phyloP scores from a whole-genome alignment of 1,284 basidiomycete genomes.

The Fomitiporia mediterranea region DNA sequence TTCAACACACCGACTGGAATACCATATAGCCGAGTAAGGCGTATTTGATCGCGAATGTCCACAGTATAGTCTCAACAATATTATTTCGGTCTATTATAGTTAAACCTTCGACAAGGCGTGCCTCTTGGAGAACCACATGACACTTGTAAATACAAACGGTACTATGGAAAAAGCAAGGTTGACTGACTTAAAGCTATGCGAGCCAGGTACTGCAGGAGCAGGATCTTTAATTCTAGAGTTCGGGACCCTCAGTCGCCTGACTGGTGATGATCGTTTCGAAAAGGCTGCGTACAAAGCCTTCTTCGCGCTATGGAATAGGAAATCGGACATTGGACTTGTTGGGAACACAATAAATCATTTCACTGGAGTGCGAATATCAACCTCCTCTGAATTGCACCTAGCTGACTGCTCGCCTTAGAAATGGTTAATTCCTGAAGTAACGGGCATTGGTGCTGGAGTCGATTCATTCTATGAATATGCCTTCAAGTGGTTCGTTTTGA shows the following conservation, averaged over 20 bases:
- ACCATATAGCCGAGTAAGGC: constrained; percentile 77
- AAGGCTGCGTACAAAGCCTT: constrained; percentile 80
- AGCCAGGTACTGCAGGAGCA: constrained; percentile 80
- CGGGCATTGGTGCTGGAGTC: constrained; percentile 85
- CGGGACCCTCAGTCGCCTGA: constrained; percentile 83
- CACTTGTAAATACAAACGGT: constrained; percentile 53
- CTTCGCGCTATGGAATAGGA: constrained; percentile 88
- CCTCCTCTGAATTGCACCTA: background rate
- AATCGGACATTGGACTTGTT: constrained; percentile 75
- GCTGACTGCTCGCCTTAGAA: constrained; percentile 9
- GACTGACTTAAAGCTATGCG: background rate
- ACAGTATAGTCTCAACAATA: background rate
- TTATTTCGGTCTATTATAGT: constrained; percentile 35
- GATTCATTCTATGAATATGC: constrained; percentile 95
- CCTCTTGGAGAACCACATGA: constrained; percentile 65
- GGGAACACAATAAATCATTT: constrained; percentile 84
- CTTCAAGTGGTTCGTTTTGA: constrained; percentile 84
- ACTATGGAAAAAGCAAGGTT: background rate
- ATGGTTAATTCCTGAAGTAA: constrained; percentile 52
- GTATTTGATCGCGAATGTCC: constrained; percentile 9
- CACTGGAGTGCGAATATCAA: constrained; percentile 59
- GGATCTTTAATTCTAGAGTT: constrained; percentile 91
- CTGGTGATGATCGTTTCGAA: constrained; percentile 84
- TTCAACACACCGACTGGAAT: constrained; percentile 86
- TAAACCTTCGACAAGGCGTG: constrained; percentile 73